Evolutionary conservation across 1,284 basidiomycete genomes (phyloP), one percentile per base, ranked within the genome.

Genomic region (Ceratobasidium sp.): DNA sequence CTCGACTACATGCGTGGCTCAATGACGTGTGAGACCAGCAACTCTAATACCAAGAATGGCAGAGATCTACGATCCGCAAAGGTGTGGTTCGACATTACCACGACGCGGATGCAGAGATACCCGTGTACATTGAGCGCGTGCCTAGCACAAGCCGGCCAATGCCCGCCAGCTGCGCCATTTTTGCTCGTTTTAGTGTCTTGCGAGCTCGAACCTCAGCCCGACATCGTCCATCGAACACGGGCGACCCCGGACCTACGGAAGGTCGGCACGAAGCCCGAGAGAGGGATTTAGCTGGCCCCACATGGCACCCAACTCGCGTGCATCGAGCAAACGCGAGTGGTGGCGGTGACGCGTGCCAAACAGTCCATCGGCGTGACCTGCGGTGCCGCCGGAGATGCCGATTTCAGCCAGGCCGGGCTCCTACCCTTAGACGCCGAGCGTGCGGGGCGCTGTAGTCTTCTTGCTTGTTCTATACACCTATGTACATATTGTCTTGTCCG

Each of bases 361-460:
- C 61, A 63, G 24, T 39, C 41, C 16, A 43, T 63, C 61, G 37
- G n/a, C 19, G 22, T 41, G 41, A 48, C 41, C 41, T 63, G 61
- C 61, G 61, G 61, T 63, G 61, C 61, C 61, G 43, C 43, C 61
- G 61, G 61, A 63, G 61, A 63, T 63, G 61, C 61, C 34, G 61
- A 63, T 43, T 63, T n/a, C 13, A 24, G 16, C 16, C 39, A 31
- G 29, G 39, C 11, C 61, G 61, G 61, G 1, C 16, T 46, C 56
- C 34, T 63, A 29, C 22, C 13, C 24, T 63, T 48, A 31, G 29
- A 46, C 34, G 41, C 61, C 41, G 61, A n/a, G 43, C 24, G 59
- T n/a, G 39, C 7, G 56, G 56, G 31, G 31, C 22, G 14, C 31
- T 6, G 1, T 46, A 1, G 5, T 27, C 61, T 27, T 48, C n/a